Conservation (phyloP, 192 early-diverging fungal species). For the Coemansia sp. region DNA sequence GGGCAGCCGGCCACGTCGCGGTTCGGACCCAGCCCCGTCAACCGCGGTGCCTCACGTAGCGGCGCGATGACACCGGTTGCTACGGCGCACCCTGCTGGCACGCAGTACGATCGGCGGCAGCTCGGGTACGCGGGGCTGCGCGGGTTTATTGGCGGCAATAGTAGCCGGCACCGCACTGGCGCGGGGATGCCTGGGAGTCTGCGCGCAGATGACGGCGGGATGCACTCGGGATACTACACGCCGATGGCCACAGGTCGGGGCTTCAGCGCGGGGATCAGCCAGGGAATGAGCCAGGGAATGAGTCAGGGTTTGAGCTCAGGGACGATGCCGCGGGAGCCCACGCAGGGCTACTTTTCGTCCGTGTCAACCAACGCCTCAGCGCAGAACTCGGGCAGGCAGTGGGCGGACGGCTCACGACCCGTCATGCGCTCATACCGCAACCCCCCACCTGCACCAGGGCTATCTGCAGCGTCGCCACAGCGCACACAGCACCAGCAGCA, state of each 20-base stretch:
- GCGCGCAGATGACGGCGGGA: slow-evolving; percentile 25
- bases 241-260: slow-evolving; percentile 17
- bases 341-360: slow-evolving; percentile 23
- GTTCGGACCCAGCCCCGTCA: slow-evolving; percentile 21
- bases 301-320: slow-evolving; percentile 20
- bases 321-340: slow-evolving; percentile 43
- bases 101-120: slow-evolving; percentile 23
- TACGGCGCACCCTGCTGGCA: not conserved
- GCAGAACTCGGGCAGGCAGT: not conserved
- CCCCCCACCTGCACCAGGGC: slow-evolving; percentile 3
- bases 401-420: slow-evolving; percentile 1
- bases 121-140: slow-evolving; percentile 48
- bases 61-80: slow-evolving; percentile 36
- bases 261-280: slow-evolving; percentile 9
- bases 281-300: slow-evolving; percentile 7
- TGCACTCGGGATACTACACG: slow-evolving; percentile 22
- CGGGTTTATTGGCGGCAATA: slow-evolving; percentile 42
- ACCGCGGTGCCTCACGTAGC: slow-evolving; percentile 27
- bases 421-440: not conserved
- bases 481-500: slow-evolving; percentile 13
- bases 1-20: slow-evolving; percentile 19
- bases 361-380: slow-evolving; percentile 25
- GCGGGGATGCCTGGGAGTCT: not conserved
- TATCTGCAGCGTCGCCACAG: slow-evolving; percentile 34
- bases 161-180: slow-evolving; percentile 12